Evolutionary conservation across 345 rosid genomes (phyloP), one percentile per base, ranked within the genome.

Genomic region (Citrus hindsii): DNA sequence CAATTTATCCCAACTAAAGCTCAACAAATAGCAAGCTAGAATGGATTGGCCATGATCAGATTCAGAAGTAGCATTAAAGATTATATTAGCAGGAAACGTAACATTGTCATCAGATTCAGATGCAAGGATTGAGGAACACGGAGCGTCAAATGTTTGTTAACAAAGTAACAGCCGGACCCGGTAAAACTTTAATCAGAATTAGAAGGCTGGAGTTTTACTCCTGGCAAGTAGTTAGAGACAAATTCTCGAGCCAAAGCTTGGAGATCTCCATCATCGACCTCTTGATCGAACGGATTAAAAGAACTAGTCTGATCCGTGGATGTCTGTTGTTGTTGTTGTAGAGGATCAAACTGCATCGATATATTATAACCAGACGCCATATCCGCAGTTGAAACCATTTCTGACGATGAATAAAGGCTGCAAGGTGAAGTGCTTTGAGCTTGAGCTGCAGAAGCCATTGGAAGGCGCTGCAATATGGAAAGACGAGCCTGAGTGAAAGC

Each of bases 401-500:
- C 82, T 1, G 84, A 64, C 7, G 83, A 61, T 12, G 77, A 56
- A 64, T 55, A 53, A 27, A 74, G 55, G 71, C 71, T 81, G 7
- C 84, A 9, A 0, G 72, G 80, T 9, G 83, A 78, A 3, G 66
- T 42, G 62, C 63, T 72, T 40, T 68, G 77, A 9, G 79, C 73
- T 21, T 74, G 77, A 30, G 80, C 81, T 18, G 73, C 73, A 1
- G 77, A 80, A 72, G 78, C 73, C 22, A 33, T 63, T 60, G 89
- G 79, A 18, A 87, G 65, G 30, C 80, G 82, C 30, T 84, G 92
- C 80, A 93, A 27, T 33, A 88, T 82, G 2, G 92, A 84, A 51
- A 93, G 90, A 35, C 83, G 84, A 46, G 93, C 93, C 79, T 91
- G 97, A 64, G 87, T 83, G 83, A 79, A 86, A 6, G 97, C 90